Evolutionary conservation across 305 asterid species (phyloP).

Genomic region (Solanum hybrid): DNA sequence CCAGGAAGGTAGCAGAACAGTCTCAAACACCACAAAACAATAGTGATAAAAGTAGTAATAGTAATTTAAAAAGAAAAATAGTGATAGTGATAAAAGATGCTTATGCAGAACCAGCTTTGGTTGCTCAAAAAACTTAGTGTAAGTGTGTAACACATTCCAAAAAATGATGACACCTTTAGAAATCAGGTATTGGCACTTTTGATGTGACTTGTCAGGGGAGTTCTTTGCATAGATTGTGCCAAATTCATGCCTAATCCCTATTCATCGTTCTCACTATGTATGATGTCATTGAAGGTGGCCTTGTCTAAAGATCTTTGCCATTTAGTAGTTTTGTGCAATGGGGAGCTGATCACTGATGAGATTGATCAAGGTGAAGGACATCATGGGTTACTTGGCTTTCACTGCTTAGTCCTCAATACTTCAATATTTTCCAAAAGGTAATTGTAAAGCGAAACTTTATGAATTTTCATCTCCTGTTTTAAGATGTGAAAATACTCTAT

Average conservation of each 20-base stretch:
- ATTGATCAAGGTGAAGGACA: conserved; percentile 29
- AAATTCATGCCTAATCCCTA: background rate
- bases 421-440: conserved; percentile 77
- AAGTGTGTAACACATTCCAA: background rate
- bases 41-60: background rate
- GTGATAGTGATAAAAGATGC: background rate
- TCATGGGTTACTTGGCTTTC: conserved; percentile 46
- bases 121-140: background rate
- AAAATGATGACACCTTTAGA: background rate
- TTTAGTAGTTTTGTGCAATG: conserved; percentile 64
- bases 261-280: background rate
- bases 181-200: background rate
- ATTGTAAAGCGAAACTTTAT: background rate
- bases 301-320: conserved; percentile 67
- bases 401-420: conserved; percentile 73
- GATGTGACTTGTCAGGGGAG: background rate
- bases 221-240: background rate
- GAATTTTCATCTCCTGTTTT: conserved; percentile 2
- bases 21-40: background rate
- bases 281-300: conserved; percentile 48
- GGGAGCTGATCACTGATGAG: conserved; percentile 37
- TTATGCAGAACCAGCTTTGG: background rate
- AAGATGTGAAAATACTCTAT: background rate
- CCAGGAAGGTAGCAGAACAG: background rate
- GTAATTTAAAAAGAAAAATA: background rate